These are phyloP conservation scores for Corynascus novoguineensis DNA, from an alignment of 495 filamentous ascomycete species.

Conservation along the genomic window DNA sequence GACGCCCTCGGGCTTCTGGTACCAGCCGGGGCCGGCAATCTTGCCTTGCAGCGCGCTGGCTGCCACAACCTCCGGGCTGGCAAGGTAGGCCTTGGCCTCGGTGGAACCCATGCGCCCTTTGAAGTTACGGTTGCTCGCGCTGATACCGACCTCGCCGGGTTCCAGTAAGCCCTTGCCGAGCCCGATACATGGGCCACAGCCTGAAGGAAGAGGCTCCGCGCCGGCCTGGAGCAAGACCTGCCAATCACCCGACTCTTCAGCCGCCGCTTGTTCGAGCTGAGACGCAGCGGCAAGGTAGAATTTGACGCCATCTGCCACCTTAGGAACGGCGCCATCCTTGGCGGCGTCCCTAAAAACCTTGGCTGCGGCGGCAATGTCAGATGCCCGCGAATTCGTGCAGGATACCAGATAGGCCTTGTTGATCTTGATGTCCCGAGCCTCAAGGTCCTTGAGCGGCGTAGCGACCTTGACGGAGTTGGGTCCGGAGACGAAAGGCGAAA, in stretches of 20 bases:
- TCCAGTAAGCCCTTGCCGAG: constrained; percentile 80
- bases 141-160: constrained; percentile 83
- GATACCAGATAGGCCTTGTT: constrained; percentile 87
- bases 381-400: constrained; percentile 83
- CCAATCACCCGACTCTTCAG: constrained; percentile 85
- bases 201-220: constrained; percentile 65
- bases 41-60: constrained; percentile 75
- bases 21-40: constrained; percentile 77
- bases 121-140: constrained; percentile 85
- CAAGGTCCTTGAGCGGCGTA: constrained; percentile 72
- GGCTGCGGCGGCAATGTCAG: constrained; percentile 78
- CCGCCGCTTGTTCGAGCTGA: constrained; percentile 65
- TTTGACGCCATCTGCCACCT: constrained; percentile 71
- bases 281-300: constrained; percentile 94
- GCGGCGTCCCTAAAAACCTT: constrained; percentile 79
- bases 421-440: constrained; percentile 63
- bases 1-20: constrained; percentile 61
- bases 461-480: constrained; percentile 89
- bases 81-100: constrained; percentile 82
- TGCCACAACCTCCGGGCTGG: constrained; percentile 85
- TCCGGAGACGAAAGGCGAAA: constrained; percentile 82
- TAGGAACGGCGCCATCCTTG: constrained; percentile 53
- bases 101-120: constrained; percentile 85
- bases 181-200: constrained; percentile 89
- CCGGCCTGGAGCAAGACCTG: constrained; percentile 76